Conservation (phyloP, 176 grass and related monocot genomes). For the Saccharum spontaneum region DNA sequence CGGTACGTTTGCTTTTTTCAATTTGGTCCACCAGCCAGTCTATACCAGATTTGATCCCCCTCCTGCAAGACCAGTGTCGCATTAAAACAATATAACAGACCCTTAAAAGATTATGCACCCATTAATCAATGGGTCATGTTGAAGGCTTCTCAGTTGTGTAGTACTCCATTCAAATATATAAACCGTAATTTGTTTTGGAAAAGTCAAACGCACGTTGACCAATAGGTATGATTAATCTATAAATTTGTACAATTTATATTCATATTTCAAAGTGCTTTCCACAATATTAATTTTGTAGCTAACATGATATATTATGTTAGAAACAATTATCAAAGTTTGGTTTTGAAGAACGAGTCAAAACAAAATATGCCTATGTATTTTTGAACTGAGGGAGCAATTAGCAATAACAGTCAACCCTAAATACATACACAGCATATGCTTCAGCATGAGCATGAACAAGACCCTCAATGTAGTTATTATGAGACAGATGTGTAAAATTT, state of each 20-base stretch:
- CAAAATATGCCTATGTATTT: too few relatives aligned
- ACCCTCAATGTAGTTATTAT: not conserved
- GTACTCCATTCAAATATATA: not conserved
- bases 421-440: not conserved
- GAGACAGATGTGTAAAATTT: not conserved
- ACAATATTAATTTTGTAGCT: not conserved
- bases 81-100: not conserved
- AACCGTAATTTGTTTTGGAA: not conserved
- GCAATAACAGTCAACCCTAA: too few relatives aligned
- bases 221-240: not conserved
- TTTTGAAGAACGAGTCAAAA: not conserved
- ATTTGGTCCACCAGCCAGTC: slow-evolving; percentile 84
- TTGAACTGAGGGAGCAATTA: too few relatives aligned
- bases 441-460: not conserved
- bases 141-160: not conserved
- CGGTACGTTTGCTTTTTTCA: slow-evolving; percentile 76
- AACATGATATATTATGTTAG: not conserved
- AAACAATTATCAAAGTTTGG: not conserved
- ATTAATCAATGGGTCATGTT: not conserved
- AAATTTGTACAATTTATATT: not conserved
- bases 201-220: not conserved
- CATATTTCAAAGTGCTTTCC: not conserved
- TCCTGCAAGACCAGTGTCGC: slow-evolving; percentile 36
- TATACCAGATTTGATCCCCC: slow-evolving; percentile 68
- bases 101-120: not conserved